A percentile compares a stretch with the other conserved stretches of the same genome.
These are phyloP conservation scores for Beauveria sp. DNA, from an alignment of 2,329 filamentous ascomycete genomes.

Conservation along the genomic window DNA sequence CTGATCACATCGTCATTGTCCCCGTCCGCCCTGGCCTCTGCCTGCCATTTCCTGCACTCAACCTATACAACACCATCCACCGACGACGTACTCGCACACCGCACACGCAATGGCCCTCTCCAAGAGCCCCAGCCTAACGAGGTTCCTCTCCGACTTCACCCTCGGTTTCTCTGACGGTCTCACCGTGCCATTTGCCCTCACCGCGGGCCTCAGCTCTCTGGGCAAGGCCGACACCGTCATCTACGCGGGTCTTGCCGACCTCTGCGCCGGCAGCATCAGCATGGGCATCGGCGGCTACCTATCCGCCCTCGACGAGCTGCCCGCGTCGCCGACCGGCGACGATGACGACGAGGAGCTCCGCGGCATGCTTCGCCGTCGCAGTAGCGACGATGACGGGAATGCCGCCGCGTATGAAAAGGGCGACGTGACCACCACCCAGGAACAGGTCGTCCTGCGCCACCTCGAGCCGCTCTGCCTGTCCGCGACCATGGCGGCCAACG, in stretches of 20 bases:
- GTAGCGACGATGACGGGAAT: constrained; percentile 5
- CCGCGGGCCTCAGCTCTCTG: constrained; percentile 57
- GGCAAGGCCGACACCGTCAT: constrained; percentile 56
- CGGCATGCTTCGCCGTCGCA: constrained; percentile 19
- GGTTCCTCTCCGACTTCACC: constrained; percentile 56
- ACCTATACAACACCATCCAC: not conserved
- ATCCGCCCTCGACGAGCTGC: constrained; percentile 40
- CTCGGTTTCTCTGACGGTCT: constrained; percentile 68
- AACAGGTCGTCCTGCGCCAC: constrained; percentile 23
- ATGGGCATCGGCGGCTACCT: constrained; percentile 69
- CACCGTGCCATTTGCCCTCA: constrained; percentile 68
- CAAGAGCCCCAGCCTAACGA: constrained; percentile 23
- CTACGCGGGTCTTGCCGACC: constrained; percentile 60
- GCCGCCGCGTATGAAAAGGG: constrained; percentile 9
- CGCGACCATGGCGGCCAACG: constrained; percentile 13
- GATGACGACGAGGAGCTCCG: constrained; percentile 17
- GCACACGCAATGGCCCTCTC: constrained; percentile 15
- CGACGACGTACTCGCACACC: not conserved
- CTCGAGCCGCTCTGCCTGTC: constrained; percentile 25
- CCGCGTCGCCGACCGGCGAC: not conserved
- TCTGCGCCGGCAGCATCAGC: constrained; percentile 63
- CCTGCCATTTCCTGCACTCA: not conserved
- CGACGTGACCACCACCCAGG: constrained; percentile 11
- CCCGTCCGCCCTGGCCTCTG: not conserved
- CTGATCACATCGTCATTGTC: not conserved